A percentile compares a stretch with the other conserved stretches of the same genome.
Evolutionary conservation across 345 rosid species (phyloP).

Genomic region (Syzygium aromaticum): DNA sequence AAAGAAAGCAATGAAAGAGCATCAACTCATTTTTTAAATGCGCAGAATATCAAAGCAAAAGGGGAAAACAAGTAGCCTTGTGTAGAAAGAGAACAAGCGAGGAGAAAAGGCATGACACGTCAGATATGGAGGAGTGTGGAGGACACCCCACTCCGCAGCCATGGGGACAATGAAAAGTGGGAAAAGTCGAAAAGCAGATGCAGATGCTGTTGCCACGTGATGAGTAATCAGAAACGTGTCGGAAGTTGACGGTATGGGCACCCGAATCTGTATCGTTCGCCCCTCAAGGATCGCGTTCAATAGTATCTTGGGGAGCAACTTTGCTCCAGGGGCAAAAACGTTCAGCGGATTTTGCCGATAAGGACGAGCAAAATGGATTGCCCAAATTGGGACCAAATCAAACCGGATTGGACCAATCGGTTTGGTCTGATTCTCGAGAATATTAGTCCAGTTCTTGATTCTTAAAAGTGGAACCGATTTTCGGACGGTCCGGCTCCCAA

Average conservation of each 20-base stretch:
- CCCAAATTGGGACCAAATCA: accelerated
- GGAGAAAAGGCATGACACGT: not conserved
- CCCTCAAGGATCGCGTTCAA: not conserved
- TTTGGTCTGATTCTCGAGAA: too few species aligned
- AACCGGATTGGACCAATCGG: too few species aligned
- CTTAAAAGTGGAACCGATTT: too few species aligned
- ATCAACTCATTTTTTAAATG: not conserved
- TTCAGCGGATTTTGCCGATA: accelerated
- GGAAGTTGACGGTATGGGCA: not conserved
- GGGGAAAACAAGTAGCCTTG: not conserved
- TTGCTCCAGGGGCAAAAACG: not conserved
- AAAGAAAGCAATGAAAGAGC: not conserved
- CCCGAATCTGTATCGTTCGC: not conserved
- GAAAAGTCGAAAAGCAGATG: not conserved
- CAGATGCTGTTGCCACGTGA: not conserved
- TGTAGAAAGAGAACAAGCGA: not conserved
- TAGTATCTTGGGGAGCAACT: not conserved
- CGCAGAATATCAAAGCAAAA: not conserved
- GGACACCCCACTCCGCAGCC: not conserved
- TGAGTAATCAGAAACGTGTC: not conserved
- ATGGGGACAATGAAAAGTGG: not conserved
- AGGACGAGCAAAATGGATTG: too few species aligned
- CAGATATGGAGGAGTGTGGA: slow-evolving; percentile 3
- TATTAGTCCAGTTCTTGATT: too few species aligned
- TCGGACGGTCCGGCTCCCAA: accelerated